Percentiles rank a stretch among this genome's conserved stretches.
Evolutionary conservation across 2,329 filamentous ascomycete species (phyloP).

Genomic region (Hymenoscyphus repandus): DNA sequence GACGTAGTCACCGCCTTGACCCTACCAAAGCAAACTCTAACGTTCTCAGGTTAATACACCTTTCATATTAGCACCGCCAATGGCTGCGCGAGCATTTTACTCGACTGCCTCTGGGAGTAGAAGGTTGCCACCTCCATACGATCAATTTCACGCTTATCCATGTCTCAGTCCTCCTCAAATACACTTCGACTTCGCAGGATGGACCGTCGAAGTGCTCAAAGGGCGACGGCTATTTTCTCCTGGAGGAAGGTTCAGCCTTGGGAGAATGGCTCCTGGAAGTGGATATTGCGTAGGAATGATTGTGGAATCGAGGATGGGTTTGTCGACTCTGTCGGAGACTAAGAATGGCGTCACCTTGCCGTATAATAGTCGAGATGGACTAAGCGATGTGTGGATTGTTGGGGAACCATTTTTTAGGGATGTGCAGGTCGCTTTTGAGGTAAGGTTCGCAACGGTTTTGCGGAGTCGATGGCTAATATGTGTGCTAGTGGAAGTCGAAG

Average conservation of each 20-base stretch:
- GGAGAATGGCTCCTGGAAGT: slow-evolving; percentile 17
- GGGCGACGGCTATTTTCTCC: slow-evolving; percentile 13
- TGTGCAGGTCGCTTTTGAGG: slow-evolving; percentile 23
- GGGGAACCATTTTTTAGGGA: slow-evolving; percentile 25
- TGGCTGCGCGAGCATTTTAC: slow-evolving; percentile 18
- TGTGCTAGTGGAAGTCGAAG: too few species aligned
- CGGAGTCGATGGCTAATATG: too few species aligned
- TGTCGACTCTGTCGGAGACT: too few species aligned
- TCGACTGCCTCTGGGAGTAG: slow-evolving; percentile 17
- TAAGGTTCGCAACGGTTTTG: too few species aligned
- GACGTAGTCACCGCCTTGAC: slow-evolving; percentile 7
- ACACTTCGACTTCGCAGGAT: slow-evolving; percentile 18
- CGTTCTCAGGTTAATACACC: slow-evolving; percentile 19
- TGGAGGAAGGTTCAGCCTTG: slow-evolving; percentile 19
- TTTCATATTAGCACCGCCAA: slow-evolving; percentile 20
- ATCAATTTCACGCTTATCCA: slow-evolving; percentile 22
- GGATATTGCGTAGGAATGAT: slow-evolving; percentile 21
- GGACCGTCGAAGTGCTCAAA: slow-evolving; percentile 15
- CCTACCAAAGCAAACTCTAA: not conserved
- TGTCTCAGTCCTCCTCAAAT: slow-evolving; percentile 21
- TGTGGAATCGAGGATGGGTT: slow-evolving; percentile 21
- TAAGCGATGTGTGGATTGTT: slow-evolving; percentile 20
- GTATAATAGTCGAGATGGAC: slow-evolving; percentile 9
- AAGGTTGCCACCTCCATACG: slow-evolving; percentile 15
- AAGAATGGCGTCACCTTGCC: not conserved